Percentiles rank a stretch among this genome's conserved stretches.
Evolutionary conservation across 1,284 basidiomycete genomes (phyloP).

Genomic region (Malassezia globosa): DNA sequence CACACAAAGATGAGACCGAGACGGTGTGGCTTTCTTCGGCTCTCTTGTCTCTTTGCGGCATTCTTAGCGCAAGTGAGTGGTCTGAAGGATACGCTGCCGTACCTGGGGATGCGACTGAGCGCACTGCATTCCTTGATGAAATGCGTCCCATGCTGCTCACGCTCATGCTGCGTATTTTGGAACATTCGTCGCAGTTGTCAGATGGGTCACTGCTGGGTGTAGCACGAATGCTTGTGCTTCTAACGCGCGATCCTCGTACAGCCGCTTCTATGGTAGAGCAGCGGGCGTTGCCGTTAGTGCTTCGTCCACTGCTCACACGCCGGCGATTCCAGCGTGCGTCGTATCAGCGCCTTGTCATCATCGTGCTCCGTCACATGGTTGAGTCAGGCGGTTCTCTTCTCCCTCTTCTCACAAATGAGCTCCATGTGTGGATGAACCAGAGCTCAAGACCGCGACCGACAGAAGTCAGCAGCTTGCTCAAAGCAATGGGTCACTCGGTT

Average conservation of each 20-base stretch:
- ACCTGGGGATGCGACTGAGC: slow-evolving; percentile 20
- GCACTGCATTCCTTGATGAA: slow-evolving; percentile 29
- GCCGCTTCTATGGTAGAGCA: slow-evolving; percentile 23
- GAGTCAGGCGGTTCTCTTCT: slow-evolving; percentile 64
- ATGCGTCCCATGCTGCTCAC: slow-evolving; percentile 21
- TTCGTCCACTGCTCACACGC: slow-evolving; percentile 30
- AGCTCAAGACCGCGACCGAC: slow-evolving; percentile 1
- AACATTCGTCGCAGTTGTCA: slow-evolving; percentile 27
- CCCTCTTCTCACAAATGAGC: slow-evolving; percentile 67
- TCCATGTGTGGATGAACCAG: slow-evolving; percentile 49
- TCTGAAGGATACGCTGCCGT: background rate
- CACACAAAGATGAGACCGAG: background rate
- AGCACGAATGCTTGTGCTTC: slow-evolving; percentile 33
- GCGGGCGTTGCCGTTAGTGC: slow-evolving; percentile 28
- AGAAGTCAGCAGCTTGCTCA: slow-evolving; percentile 7
- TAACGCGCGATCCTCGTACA: slow-evolving; percentile 25
- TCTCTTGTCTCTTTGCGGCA: background rate
- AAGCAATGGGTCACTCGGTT: slow-evolving; percentile 36
- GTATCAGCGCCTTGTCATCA: slow-evolving; percentile 70
- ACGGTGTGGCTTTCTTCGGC: slow-evolving; percentile 3
- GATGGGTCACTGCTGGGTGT: slow-evolving; percentile 31
- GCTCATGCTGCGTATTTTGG: slow-evolving; percentile 40
- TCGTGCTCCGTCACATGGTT: slow-evolving; percentile 77
- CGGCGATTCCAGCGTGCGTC: slow-evolving; percentile 41
- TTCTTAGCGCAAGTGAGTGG: background rate